Evolutionary conservation across 352 stramenopile genomes (phyloP), one percentile per base, ranked within the genome.

Genomic region (Vaucheria bursata): DNA sequence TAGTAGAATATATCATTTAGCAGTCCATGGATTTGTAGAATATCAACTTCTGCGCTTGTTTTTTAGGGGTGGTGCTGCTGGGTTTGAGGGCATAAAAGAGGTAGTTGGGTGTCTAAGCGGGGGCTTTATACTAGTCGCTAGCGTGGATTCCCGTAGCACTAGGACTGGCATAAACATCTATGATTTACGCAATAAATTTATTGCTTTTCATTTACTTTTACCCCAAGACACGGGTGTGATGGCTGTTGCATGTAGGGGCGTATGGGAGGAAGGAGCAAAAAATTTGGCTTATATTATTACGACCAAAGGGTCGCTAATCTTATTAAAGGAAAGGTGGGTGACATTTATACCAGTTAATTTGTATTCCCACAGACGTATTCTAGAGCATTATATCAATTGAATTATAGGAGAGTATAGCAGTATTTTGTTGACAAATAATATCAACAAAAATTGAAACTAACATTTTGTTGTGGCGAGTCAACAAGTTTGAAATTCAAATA

Each of bases 121-220:
- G 12, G 45, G 64, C 64, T 71, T 71, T 71, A 8, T 71, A 18
- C 29, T 71, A 72, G 76, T 81, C 32, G 76, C 71, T 12, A 81
- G 70, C 66, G 39, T 74, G 25, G 76, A 81, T 38, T 29, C 29
- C n/a, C 39, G 76, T 66, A 69, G 52, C 32, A 32, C 52, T n/a
- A 29, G 76, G 37, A 50, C 74, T 32, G 71, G 70, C 6, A 71
- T 81, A 74, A 94, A 93, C 75, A 87, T 94, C 36, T 96, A 96
- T 84, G 91, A 96, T 75, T 79, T 95, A 36, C 87, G 92, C 69
- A 95, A 95, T 84, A 95, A 95, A 79, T 94, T 94, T 38, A 93
- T 95, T 39, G 91, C 90, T 7, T 95, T 95, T 83, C 93, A 95
- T 79, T 92, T 88, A 86, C 71, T 78, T 18, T 77, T 85, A 5